Conservation (phyloP, 306 rosid genomes). For the Abrus pulchellus region DNA sequence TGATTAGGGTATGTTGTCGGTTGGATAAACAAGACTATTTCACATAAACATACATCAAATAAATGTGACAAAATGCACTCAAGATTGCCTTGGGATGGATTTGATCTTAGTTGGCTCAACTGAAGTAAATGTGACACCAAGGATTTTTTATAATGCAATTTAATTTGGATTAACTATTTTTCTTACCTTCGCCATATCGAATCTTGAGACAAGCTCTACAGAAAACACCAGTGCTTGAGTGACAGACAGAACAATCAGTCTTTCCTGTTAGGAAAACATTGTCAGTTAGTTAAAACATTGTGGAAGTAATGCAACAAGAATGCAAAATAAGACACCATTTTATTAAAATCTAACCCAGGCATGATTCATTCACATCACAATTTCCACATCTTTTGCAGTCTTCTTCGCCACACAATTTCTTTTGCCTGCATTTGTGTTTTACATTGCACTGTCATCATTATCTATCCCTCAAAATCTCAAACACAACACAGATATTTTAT, state of each 20-base stretch:
- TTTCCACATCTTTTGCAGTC: conserved; percentile 78
- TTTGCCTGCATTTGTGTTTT: conserved; percentile 65
- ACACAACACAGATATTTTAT: neutral
- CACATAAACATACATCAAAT: conserved; percentile 23
- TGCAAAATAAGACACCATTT: neutral
- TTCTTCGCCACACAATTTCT: conserved; percentile 77
- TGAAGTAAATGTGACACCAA: neutral
- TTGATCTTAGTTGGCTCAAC: neutral
- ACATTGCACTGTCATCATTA: conserved; percentile 39
- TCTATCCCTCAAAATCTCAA: neutral
- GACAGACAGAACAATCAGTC: conserved; percentile 82
- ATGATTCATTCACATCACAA: conserved; percentile 67
- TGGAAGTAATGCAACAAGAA: neutral
- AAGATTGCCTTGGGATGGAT: too few relatives aligned
- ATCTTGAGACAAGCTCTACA: conserved; percentile 82
- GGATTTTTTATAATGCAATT: neutral
- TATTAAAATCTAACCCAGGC: conserved; percentile 63
- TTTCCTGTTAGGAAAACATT: conserved; percentile 60
- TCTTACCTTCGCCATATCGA: conserved; percentile 83
- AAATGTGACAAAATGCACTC: neutral
- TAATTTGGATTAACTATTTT: neutral
- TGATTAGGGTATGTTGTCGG: neutral
- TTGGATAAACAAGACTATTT: neutral
- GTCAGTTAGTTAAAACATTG: conserved; percentile 26
- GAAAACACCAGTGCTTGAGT: conserved; percentile 73